Base-by-base conservation (phyloP, 257 asterid species). In the Osmanthus fragrans region DNA sequence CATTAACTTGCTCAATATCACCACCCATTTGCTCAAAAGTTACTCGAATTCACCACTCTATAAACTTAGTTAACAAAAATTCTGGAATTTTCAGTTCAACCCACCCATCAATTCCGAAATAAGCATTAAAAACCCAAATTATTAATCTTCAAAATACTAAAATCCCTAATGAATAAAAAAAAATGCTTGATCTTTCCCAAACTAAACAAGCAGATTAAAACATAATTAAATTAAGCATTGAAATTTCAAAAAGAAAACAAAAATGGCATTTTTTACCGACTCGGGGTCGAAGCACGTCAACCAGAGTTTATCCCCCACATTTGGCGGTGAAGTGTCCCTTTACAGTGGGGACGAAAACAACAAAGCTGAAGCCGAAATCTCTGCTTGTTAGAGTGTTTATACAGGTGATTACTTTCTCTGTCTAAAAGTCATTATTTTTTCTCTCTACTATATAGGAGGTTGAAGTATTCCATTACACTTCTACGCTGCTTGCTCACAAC, bases 1-100 rank as follows among this genome's bases (percentile, higher is more conserved):
- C 73, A 45, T 79, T 86, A 79, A 85, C 90, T 81, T 90, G 94
- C 69, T 82, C 96, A 65, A 76, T 79, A 64, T 86, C 93, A 75
- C 96, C 92, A 23, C 87, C 87, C 98, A 94, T 94, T 80, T 77
- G 85, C 74, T 79, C 80, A 77, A 71, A 56, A 21, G 3, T 54
- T n/a, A 21, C 66, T 21, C 66, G 23, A 58, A 58, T 23, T 58
- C 66, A n/a, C 30, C 13, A 8, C 30, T 19, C 29, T 58, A 58
- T 23, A 58, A 58, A n/a, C 66, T 58, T 23, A 21, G 5, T 21
- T 7, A 21, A 23, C 66, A 1, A 58, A 3, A 58, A 58, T 58
- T 58, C 66, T 58, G 66, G 27, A 58, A 21, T 7, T 58, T 21
- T 19, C 66, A 21, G 13, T 58, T 58, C 66, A 58, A 58, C 27